Conservation (phyloP, 352 stramenopile species). For the Labyrinthula sp. region DNA sequence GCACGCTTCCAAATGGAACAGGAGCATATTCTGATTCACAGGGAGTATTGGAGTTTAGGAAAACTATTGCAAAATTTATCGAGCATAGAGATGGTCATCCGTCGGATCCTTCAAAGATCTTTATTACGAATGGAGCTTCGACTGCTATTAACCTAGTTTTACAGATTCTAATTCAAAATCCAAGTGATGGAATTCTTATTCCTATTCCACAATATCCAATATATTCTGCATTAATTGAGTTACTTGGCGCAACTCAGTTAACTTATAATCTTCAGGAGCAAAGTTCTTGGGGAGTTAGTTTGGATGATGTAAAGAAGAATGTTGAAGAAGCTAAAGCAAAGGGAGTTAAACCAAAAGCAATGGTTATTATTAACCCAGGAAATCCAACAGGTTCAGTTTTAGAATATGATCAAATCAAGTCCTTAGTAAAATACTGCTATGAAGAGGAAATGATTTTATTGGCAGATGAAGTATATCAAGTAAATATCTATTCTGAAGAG, state of each 20-base stretch:
- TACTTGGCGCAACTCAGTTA: conserved; percentile 72
- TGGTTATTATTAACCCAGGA: conserved; percentile 98
- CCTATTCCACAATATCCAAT: conserved; percentile 98
- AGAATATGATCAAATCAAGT: conserved; percentile 57
- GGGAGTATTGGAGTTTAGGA: conserved; percentile 51
- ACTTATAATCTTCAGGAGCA: conserved; percentile 92
- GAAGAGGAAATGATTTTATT: conserved; percentile 75
- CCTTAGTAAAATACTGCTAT: conserved; percentile 82
- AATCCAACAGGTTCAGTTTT: conserved; percentile 89
- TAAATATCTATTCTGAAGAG: conserved; percentile 85
- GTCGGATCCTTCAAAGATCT: conserved; percentile 76
- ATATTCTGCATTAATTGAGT: conserved; percentile 86
- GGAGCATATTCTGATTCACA: conserved; percentile 75
- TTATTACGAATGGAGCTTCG: conserved; percentile 87
- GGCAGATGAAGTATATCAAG: conserved; percentile 95
- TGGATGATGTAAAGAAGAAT: conserved; percentile 58
- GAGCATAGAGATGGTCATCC: conserved; percentile 58
- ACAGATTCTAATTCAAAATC: conserved; percentile 53
- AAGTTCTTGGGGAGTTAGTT: conserved; percentile 62
- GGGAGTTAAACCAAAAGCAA: conserved; percentile 66
- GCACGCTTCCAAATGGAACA: conserved; percentile 51
- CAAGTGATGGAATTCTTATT: conserved; percentile 62
- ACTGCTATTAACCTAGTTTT: conserved; percentile 75
- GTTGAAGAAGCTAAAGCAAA: conserved; percentile 57
- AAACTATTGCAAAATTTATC: conserved; percentile 67